Evolutionary conservation across 371 early-diverging fungal genomes (phyloP), one percentile per base, ranked within the genome.

Genomic region (Synchytrium microbalum): DNA sequence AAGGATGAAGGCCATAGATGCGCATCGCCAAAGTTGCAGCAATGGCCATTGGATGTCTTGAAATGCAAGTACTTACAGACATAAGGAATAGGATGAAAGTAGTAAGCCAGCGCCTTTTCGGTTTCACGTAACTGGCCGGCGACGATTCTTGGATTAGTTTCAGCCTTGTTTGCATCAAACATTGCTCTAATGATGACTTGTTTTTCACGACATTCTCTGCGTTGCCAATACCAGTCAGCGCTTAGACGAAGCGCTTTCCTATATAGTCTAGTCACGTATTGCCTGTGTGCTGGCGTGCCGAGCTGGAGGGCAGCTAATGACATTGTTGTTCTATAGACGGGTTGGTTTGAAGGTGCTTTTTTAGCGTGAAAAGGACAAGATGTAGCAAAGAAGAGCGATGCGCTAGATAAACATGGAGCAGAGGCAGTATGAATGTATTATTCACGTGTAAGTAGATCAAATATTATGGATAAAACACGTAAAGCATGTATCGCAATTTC

Each of bases 141-240:
- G 53, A 88, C 73, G 68, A 87, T 79, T 67, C 84, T 83, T 33
- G 87, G 85, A 67, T 82, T 87, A 66, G 77, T 73, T 58, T 88
- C 74, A 71, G 80, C 67, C 70, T 79, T 81, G 75, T 88, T 87
- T 55, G 77, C 79, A 58, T 91, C 91, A 69, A 91, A 92, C 65
- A 79, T 77, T 33, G 79, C 80, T 58, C 92, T 80, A 69, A 92
- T 87, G 58, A 84, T 77, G 63, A 90, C 72, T 57, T 87, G 83
- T 78, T 88, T 84, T 72, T 86, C 84, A 62, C 91, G 84, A 83
- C 79, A 87, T 68, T 86, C 76, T 69, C 76, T 79, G 60, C 88
- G 84, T 71, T 84, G 83, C 78, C 88, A 85, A 75, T 84, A 84
- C 92, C 92, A 92, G 78, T 90, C 89, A 56, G 81, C 75, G 2